Conservation (phyloP, 1,284 basidiomycete genomes). For the Boletus subluridellus region DNA sequence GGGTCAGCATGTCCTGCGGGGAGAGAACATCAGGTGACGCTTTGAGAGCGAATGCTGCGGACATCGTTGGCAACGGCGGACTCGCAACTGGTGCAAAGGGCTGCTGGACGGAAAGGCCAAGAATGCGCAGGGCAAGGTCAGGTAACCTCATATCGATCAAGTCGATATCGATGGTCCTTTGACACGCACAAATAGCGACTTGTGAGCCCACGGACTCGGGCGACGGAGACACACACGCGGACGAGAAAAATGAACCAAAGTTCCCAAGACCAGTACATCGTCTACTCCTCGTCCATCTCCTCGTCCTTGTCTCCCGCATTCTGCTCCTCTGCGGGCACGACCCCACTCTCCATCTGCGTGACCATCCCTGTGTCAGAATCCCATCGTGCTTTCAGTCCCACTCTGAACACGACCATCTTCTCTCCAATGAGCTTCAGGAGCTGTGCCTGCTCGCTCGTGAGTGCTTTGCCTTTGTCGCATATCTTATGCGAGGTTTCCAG, state of each 20-base stretch:
- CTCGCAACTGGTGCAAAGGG: constrained; percentile 35
- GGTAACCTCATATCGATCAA: constrained; percentile 36
- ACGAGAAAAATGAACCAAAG: not conserved
- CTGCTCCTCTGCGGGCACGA: constrained; percentile 39
- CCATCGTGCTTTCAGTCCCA: constrained; percentile 73
- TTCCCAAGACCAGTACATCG: constrained; percentile 1
- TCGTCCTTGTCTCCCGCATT: constrained; percentile 34
- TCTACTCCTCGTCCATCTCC: constrained; percentile 39
- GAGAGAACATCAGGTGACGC: constrained; percentile 58
- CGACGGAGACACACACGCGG: not conserved
- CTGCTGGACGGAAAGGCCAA: constrained; percentile 53
- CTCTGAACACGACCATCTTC: constrained; percentile 80
- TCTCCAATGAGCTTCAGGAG: constrained; percentile 85
- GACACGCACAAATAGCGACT: constrained; percentile 1
- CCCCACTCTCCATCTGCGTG: constrained; percentile 50
- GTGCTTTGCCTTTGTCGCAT: constrained; percentile 77
- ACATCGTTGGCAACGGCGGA: constrained; percentile 28
- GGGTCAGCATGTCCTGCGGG: constrained; percentile 67
- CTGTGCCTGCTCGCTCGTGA: constrained; percentile 85
- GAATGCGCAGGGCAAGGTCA: constrained; percentile 33
- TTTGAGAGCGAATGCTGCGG: constrained; percentile 51
- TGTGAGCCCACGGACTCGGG: not conserved
- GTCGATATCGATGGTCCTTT: constrained; percentile 12
- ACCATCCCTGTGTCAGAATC: constrained; percentile 69
- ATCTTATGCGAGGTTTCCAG: constrained; percentile 78